These are phyloP conservation scores for Canavalia ensiformis DNA, from an alignment of 306 rosid genomes.

Conservation along the genomic window DNA sequence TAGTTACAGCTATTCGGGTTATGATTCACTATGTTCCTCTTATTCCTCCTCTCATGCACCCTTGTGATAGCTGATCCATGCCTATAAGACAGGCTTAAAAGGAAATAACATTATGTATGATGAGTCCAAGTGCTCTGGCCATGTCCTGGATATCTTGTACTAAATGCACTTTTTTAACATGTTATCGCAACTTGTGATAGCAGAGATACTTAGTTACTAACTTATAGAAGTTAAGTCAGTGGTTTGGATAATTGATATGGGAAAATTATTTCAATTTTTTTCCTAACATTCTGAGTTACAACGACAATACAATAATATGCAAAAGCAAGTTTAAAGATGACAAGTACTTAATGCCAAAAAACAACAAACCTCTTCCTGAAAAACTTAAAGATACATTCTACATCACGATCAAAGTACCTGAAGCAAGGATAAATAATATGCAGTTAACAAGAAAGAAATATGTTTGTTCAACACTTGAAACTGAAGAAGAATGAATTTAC, in stretches of 20 bases:
- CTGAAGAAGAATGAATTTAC: slow-evolving; percentile 19
- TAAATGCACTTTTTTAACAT: slow-evolving; percentile 10
- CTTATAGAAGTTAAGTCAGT: not conserved
- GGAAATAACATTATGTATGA: not conserved
- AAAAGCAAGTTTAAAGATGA: slow-evolving; percentile 35
- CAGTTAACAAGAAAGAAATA: slow-evolving; percentile 21
- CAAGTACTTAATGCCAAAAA: slow-evolving; percentile 6
- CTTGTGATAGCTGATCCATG: too few relatives aligned
- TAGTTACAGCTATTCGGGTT: too few relatives aligned
- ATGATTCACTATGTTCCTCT: too few relatives aligned
- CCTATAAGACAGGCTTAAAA: not conserved
- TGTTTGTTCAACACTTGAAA: slow-evolving; percentile 5
- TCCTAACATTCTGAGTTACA: not conserved
- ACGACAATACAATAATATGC: slow-evolving; percentile 10
- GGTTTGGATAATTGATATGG: not conserved
- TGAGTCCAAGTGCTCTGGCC: not conserved
- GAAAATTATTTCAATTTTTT: slow-evolving; percentile 3
- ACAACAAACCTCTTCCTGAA: slow-evolving; percentile 81
- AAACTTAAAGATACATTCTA: slow-evolving; percentile 89
- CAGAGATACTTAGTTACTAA: not conserved
- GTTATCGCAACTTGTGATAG: not conserved
- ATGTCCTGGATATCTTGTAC: slow-evolving; percentile 10
- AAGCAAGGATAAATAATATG: slow-evolving; percentile 47
- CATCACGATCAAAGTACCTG: slow-evolving; percentile 99
- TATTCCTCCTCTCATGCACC: too few relatives aligned